A percentile compares a stretch with the other conserved stretches of the same genome.
Evolutionary conservation across 352 stramenopile genomes (phyloP).

Genomic region (Globisporangium camurandrum): DNA sequence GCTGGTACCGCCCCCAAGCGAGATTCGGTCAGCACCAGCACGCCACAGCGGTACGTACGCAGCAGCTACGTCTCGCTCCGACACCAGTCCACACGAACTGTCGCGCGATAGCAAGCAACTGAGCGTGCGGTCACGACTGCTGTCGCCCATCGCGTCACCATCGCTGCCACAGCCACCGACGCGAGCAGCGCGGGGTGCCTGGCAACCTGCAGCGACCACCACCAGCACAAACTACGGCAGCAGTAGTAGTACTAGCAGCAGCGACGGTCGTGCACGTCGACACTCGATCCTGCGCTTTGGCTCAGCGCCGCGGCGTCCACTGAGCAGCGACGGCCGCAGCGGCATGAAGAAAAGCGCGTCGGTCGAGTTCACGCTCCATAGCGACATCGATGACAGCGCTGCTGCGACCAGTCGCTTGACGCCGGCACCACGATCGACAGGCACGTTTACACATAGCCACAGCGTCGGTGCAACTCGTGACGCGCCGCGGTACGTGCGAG

Average conservation of each 20-base stretch:
- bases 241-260: conserved; percentile 11
- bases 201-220: not conserved
- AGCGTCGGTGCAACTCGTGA: conserved; percentile 33
- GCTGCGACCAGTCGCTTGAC: conserved; percentile 9
- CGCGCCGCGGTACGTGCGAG: conserved; percentile 30
- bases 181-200: not conserved
- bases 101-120: not conserved
- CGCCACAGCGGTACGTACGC: conserved; percentile 2
- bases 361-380: conserved; percentile 65
- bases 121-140: conserved; percentile 6
- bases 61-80: not conserved
- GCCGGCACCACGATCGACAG: too few relatives aligned
- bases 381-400: conserved; percentile 39
- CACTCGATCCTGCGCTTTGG: conserved; percentile 66
- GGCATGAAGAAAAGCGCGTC: conserved; percentile 51
- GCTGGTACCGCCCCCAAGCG: not conserved
- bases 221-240: not conserved
- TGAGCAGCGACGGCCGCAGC: conserved; percentile 11
- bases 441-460: too few relatives aligned
- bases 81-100: too few relatives aligned
- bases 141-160: not conserved
- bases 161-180: not conserved
- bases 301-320: conserved; percentile 19
- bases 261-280: conserved; percentile 6
- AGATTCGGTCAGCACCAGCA: conserved; percentile 6